Evolutionary conservation across 2,329 filamentous ascomycete genomes (phyloP), one percentile per base, ranked within the genome.

Genomic region (Nothophoma quercina): DNA sequence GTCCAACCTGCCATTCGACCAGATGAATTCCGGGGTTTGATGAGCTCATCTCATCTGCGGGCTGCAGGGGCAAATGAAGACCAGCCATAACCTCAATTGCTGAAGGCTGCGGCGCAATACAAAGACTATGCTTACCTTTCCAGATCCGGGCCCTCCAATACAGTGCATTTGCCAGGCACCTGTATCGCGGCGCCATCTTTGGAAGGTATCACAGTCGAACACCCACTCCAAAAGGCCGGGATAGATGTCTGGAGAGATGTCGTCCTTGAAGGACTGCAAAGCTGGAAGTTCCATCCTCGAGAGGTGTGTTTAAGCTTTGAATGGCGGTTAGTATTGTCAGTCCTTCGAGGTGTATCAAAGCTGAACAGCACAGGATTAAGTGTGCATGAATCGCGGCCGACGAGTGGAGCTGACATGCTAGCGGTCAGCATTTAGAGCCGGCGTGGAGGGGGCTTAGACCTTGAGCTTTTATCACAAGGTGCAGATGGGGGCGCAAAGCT

Each of bases 141-240:
- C 62, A 29, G 40, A 54, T 21, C 62, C 62, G 7, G 62, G 62
- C 21, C 55, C 53, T 9, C 62, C 62, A 51, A 55, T 32, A 29
- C 58, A 63, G 35, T 65, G 60, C 10, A 65, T 40, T 28, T 62
- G 55, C 62, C 62, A 65, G 3, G 26, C 38, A 7, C 35, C 32
- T 13, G 28, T 26, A 7, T n/a, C 42, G 21, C 38, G 30, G 18
- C 22, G 22, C 61, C 61, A 64, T 10, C 35, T 36, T 15, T 30
- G 12, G 28, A 61, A 64, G 7, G 33, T 48, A 2, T 51, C 33
- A 15, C 33, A 12, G 4, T 25, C 33, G 34, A 64, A 60, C 16
- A 67, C 55, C 51, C 51, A 60, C 12, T 54, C 52, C 23, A 58
- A 62, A 4, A 60, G 18, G 19, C 32, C 19, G 5, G 38, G 23